Conservation (phyloP, 257 asterid genomes). For the Fraxinus quadrangulata region DNA sequence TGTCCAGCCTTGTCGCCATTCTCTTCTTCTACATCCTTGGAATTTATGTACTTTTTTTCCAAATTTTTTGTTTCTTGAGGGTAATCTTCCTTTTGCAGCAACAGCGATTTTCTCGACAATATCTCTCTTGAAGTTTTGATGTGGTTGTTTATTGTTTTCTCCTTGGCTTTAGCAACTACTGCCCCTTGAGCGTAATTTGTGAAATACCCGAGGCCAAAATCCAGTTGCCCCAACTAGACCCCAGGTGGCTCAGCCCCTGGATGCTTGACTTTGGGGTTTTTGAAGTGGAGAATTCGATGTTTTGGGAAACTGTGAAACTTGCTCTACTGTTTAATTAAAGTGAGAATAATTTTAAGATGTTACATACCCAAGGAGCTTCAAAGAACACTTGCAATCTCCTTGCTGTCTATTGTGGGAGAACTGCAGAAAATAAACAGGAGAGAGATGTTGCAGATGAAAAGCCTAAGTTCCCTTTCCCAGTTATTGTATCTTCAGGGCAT, state of each 20-base stretch:
- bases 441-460: constrained; percentile 49
- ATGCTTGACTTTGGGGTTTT: constrained; percentile 24
- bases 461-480: constrained; percentile 63
- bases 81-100: not conserved
- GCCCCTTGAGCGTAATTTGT: not conserved
- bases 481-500: constrained; percentile 74
- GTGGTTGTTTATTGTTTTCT: not conserved
- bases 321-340: constrained; percentile 28
- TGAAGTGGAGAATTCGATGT: constrained; percentile 31
- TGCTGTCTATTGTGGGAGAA: constrained; percentile 58
- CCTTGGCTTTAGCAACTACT: not conserved
- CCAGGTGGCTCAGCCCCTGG: constrained; percentile 15
- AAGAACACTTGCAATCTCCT: constrained; percentile 82
- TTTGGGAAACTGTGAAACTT: constrained; percentile 7
- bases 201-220: not conserved
- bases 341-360: constrained; percentile 52
- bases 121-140: not conserved
- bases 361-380: constrained; percentile 79
- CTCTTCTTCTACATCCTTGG: not conserved
- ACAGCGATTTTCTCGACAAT: not conserved
- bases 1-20: not conserved
- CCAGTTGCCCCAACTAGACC: not conserved
- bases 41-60: not conserved
- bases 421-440: constrained; percentile 44
- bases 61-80: not conserved